A percentile compares a stretch with the other conserved stretches of the same genome.
These are phyloP conservation scores for Bacidia gigantensis DNA, from an alignment of 495 filamentous ascomycete genomes.

Conservation along the genomic window DNA sequence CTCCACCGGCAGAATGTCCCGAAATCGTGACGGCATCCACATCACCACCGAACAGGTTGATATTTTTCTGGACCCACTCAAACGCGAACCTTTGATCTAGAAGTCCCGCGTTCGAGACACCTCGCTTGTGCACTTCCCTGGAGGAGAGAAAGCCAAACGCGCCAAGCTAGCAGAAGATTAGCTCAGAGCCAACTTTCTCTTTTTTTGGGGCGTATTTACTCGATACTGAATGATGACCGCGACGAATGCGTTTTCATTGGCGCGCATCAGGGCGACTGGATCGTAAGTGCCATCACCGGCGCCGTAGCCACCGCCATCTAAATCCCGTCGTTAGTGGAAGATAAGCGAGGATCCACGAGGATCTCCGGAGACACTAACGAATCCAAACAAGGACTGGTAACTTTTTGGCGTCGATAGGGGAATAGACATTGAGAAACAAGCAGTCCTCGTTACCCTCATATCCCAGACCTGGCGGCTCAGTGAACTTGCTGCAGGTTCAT, in stretches of 20 bases:
- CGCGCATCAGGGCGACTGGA: conserved; percentile 30
- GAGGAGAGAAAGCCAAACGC: conserved; percentile 38
- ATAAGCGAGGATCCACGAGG: background rate
- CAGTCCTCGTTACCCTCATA: conserved; percentile 28
- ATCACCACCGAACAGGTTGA: conserved; percentile 31
- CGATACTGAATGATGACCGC: conserved; percentile 32
- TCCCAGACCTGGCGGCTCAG: conserved; percentile 1
- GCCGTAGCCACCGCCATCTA: too few species aligned
- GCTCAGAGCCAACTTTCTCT: background rate
- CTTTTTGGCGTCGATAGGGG: conserved; percentile 25
- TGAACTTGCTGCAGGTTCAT: background rate
- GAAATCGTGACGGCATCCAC: conserved; percentile 25
- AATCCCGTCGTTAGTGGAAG: conserved; percentile 23
- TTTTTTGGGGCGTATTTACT: background rate
- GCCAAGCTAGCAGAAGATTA: conserved; percentile 39
- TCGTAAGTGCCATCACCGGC: conserved; percentile 22
- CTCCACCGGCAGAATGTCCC: conserved; percentile 31
- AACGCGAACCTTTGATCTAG: conserved; percentile 26
- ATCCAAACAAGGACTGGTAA: conserved; percentile 17
- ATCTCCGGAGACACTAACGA: conserved; percentile 1
- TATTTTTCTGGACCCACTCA: conserved; percentile 23
- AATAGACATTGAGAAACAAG: conserved; percentile 33
- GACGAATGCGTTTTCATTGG: conserved; percentile 33
- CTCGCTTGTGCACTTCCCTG: conserved; percentile 22
- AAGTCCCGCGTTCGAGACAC: conserved; percentile 25